Base-by-base conservation (phyloP, 768 basidiomycete species). In the Rhodotorula graminis region DNA sequence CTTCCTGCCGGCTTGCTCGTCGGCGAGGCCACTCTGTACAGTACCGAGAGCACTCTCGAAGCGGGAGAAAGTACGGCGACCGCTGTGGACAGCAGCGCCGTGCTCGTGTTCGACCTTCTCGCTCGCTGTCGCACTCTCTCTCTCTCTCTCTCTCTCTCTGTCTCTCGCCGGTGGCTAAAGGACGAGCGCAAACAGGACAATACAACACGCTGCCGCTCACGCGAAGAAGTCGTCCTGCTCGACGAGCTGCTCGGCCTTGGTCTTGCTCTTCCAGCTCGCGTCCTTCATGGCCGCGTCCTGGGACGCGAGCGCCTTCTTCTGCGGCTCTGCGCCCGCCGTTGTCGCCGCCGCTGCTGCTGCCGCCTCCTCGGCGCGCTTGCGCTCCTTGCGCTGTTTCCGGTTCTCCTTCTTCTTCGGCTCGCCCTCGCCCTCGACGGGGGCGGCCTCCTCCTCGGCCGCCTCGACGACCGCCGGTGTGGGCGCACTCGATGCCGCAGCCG, bases 151-250 rank as follows among this genome's bases (percentile, higher is more conserved):
- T 37, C 37, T 4, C 37, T 37, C 37, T 5, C 37, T n/a, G n/a
- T 37, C 37, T 37, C 37, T 37, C 37, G 37, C 37, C n/a, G n/a
- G n/a, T n/a, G n/a, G n/a, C n/a, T n/a, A n/a, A n/a, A n/a, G n/a
- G n/a, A n/a, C n/a, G n/a, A n/a, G n/a, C n/a, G n/a, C n/a, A n/a
- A n/a, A n/a, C n/a, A n/a, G n/a, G n/a, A 14, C 44, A 46, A 14
- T 46, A 14, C 44, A 46, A 46, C 6, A 12, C 44, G 12, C 11
- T 12, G 12, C 44, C 18, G n/a, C n/a, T 31, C 46, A 74, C 1
- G 73, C 73, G n/a, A 74, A 74, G 47, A 74, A 74, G 29, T 74
- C 73, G 55, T 74, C 73, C 46, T 70, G 65, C 12, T 55, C 49
- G 29, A 58, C 73, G 33, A 72, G 42, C 50, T 55, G 31, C 57